Evolutionary conservation across 495 filamentous ascomycete genomes (phyloP), one percentile per base, ranked within the genome.

Genomic region (Neurospora sp.): DNA sequence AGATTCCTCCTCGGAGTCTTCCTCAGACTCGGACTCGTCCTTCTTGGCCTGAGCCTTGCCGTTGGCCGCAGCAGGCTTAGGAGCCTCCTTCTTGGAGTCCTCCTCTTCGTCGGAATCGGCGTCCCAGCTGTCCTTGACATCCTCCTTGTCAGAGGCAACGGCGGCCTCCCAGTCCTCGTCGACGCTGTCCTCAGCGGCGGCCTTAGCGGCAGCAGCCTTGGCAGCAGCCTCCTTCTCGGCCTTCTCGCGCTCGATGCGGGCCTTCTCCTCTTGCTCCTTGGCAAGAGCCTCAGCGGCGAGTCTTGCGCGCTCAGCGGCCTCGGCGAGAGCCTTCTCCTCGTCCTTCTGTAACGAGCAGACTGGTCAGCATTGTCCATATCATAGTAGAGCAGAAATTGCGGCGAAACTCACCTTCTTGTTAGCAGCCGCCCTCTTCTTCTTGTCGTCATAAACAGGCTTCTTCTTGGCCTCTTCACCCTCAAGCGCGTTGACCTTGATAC

Each of bases 81-180:
- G n/a, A 16, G 78, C 75, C 37, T 75, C 71, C 20, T 81, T 78
- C 22, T 41, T 41, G 75, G 73, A 37, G 75, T 74, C 68, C 5
- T 79, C 88, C 76, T 96, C 94, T 18, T 95, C 93, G 5, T 92
- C 94, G 0, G 90, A 89, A 40, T 91, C 88, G 70, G 93, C 94
- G 80, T 98, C 96, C 95, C 95, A 98, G 82, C 91, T 95, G 72
- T 97, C 96, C 79, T 97, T 98, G 69, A 97, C 86, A 72, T 92
- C 89, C 8, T 92, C 84, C 22, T 89, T 89, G n/a, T 81, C 80
- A 18, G 91, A 89, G 68, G 93, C 94, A 38, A 91, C 93, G 68
- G 92, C 91, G 69, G 89, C 87, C 81, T 98, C 94, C 96, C 95
- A 97, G 77, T 97, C 94, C 61, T 96, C 95, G 27, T 91, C 81